Evolutionary conservation across 257 asterid genomes (phyloP).

Genomic region (Solanum tacnaense): DNA sequence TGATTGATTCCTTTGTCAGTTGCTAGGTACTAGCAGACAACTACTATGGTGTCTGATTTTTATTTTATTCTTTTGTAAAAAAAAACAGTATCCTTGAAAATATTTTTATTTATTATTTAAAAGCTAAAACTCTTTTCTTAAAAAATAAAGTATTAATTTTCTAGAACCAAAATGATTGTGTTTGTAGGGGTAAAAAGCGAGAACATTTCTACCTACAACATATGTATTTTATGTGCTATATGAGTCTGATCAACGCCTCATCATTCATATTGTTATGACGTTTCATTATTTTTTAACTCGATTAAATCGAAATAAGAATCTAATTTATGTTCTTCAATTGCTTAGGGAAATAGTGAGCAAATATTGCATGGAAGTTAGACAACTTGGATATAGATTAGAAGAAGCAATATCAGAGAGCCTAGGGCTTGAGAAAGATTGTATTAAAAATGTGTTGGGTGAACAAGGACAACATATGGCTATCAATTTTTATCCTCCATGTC

Average conservation of each 20-base stretch:
- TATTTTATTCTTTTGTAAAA: no score
- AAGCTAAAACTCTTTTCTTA: not conserved
- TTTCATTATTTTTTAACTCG: not conserved
- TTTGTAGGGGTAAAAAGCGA: not conserved
- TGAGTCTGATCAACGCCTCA: not conserved
- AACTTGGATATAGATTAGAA: conserved; percentile 51
- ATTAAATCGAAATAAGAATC: not conserved
- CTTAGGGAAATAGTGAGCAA: conserved; percentile 49
- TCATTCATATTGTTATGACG: not conserved
- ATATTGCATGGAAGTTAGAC: conserved; percentile 47
- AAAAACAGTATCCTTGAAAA: not conserved
- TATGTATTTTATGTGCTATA: not conserved
- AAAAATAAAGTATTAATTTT: not conserved
- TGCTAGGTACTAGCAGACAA: not conserved
- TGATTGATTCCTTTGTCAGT: not conserved
- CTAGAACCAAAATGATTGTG: not conserved
- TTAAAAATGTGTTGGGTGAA: conserved; percentile 51
- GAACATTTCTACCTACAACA: no score
- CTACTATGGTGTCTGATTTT: not conserved
- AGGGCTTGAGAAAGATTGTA: conserved; percentile 47
- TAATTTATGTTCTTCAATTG: not conserved
- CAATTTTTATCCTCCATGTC: conserved; percentile 83
- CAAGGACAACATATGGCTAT: conserved; percentile 95
- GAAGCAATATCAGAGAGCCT: conserved; percentile 73
- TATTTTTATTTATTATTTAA: not conserved